These are phyloP conservation scores for Corylus americana DNA, from an alignment of 306 rosid species.

Conservation along the genomic window DNA sequence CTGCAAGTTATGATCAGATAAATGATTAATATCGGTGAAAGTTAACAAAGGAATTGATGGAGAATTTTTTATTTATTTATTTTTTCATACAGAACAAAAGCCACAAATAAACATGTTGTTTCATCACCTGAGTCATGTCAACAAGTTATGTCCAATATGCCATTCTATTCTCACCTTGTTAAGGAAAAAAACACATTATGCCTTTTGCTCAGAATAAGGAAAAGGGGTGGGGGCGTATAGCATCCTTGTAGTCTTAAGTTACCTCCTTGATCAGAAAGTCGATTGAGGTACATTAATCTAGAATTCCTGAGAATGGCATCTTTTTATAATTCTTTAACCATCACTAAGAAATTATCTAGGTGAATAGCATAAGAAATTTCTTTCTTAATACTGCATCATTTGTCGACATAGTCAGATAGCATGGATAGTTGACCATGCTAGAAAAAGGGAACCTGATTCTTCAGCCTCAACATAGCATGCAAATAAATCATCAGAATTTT, in stretches of 20 bases:
- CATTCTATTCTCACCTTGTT: not conserved
- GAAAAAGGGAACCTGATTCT: not conserved
- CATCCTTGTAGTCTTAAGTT: not conserved
- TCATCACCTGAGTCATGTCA: not conserved
- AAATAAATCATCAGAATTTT: not conserved
- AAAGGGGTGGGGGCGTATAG: not conserved
- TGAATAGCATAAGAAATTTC: not conserved
- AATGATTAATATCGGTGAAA: slow-evolving; percentile 18
- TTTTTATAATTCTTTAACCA: not conserved
- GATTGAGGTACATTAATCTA: too few species aligned
- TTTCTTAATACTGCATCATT: not conserved
- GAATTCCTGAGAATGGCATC: too few species aligned
- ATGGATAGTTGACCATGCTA: not conserved
- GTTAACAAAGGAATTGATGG: slow-evolving; percentile 13
- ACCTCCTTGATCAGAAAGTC: too few species aligned
- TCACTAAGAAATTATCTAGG: not conserved
- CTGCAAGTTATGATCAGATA: slow-evolving; percentile 44
- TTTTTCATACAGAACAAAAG: too few species aligned
- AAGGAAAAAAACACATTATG: not conserved
- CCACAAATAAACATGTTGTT: not conserved
- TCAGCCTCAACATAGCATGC: not conserved
- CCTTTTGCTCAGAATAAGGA: not conserved
- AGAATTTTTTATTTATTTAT: too few species aligned
- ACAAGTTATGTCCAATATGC: not conserved
- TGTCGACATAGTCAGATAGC: not conserved